Base-by-base conservation (phyloP, 2,329 filamentous ascomycete species). In the Rhynchosporium graminicola region DNA sequence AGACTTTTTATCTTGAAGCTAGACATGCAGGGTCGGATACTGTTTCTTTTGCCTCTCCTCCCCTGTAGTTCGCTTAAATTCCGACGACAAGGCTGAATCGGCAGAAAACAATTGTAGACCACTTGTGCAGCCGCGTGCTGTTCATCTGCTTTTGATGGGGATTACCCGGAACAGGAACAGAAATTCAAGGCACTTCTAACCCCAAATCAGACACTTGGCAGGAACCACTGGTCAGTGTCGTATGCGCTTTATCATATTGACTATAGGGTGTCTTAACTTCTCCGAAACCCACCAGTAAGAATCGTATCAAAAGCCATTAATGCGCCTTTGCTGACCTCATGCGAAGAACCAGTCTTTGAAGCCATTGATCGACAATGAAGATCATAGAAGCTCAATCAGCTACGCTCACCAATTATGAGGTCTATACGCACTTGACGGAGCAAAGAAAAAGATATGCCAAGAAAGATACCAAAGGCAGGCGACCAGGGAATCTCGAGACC, bases 371-470 rank as follows among this genome's bases (percentile, higher is more conserved):
- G 33, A 60, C 29, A 31, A 73, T 88, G 86, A 88, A 90, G 82
- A 84, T 92, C 71, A 77, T 91, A 69, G 88, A 89, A 71, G 80
- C 88, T 3, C 87, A 91, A 73, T 85, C 85, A 36, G 87, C 87
- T 4, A 81, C 87, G 47, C 79, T 92, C 71, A 85, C 86, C 73
- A 92, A 92, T 75, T 88, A 84, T 67, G 89, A 92, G 79, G 88
- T 92, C 66, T 87, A 87, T 70, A 79, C 82, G 61, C 88, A 90
- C 69, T 76, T 92, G 45, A 76, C 77, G 5, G 81, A 87, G 52
- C 83, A 85, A 70, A 80, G 80, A 57, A 75, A 40, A 38, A 59
- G 63, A 60, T 67, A 67, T 58, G 40, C 59, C 12, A 66, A 61
- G 57, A 61, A 61, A 31, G 57, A 57, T 42, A 46, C 61, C 67